phyloP scores from a whole-genome alignment of 345 rosid genomes.

The Orychophragmus violaceus region DNA sequence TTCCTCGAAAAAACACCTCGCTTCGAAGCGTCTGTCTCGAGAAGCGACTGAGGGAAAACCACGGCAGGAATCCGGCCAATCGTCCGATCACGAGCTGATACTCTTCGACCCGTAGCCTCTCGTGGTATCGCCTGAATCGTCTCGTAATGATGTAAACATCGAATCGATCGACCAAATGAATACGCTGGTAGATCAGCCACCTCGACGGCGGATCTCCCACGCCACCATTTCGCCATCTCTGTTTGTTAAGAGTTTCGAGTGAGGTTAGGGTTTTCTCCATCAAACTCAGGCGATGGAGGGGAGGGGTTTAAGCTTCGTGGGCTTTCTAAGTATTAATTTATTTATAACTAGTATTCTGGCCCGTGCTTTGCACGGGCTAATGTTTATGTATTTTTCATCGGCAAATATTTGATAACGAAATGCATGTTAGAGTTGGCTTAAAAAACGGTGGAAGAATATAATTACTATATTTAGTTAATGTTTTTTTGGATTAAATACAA shows the following conservation, averaged over 20 bases:
- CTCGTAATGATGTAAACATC: conserved; percentile 36
- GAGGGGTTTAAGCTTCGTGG: conserved; percentile 28
- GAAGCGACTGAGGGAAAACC: conserved; percentile 53
- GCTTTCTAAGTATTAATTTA: too few relatives aligned
- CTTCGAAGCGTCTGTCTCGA: conserved; percentile 33
- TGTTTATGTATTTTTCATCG: too few relatives aligned
- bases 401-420: too few relatives aligned
- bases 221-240: conserved; percentile 35
- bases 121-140: conserved; percentile 80
- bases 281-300: conserved; percentile 12
- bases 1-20: conserved; percentile 54
- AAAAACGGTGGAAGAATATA: too few relatives aligned
- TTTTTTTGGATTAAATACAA: too few relatives aligned
- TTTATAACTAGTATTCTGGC: too few relatives aligned
- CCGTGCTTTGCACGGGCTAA: too few relatives aligned
- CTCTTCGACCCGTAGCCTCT: conserved; percentile 52
- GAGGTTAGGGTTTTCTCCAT: conserved; percentile 20
- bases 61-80: conserved; percentile 82
- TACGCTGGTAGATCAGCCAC: background rate
- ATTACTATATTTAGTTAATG: too few relatives aligned
- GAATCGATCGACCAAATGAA: conserved; percentile 15
- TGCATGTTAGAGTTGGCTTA: too few relatives aligned
- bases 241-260: conserved; percentile 15
- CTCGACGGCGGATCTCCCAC: conserved; percentile 27
- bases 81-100: conserved; percentile 50